phyloP scores from a whole-genome alignment of 192 early-diverging fungal species.

The Umbelopsis sp. region DNA sequence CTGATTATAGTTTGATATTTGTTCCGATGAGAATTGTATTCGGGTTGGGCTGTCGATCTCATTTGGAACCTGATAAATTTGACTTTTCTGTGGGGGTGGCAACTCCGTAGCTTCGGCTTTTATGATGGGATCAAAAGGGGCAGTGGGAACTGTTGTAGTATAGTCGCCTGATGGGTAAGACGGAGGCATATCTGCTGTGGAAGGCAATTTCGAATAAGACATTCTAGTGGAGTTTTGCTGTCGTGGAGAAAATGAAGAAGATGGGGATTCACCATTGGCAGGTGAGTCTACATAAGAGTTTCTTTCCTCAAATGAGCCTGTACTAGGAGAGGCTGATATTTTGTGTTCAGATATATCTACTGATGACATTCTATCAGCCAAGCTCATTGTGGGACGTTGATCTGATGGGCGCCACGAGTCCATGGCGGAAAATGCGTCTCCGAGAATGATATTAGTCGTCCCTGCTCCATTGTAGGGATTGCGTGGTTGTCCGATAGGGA shows the following conservation, averaged over 20 bases:
- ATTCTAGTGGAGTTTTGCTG: background rate
- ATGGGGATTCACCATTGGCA: background rate
- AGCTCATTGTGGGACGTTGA: conserved; percentile 20
- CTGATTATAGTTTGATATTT: conserved; percentile 19
- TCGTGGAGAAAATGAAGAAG: background rate
- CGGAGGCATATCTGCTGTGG: background rate
- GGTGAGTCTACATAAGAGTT: conserved; percentile 6
- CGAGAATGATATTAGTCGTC: conserved; percentile 2
- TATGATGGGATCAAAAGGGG: background rate
- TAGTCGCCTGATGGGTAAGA: background rate
- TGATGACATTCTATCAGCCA: background rate
- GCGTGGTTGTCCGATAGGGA: conserved; percentile 5
- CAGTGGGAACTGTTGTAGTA: background rate
- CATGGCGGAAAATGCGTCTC: conserved; percentile 20
- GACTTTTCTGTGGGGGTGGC: background rate
- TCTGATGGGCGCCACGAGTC: conserved; percentile 24
- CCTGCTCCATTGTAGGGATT: background rate
- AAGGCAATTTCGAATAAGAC: background rate
- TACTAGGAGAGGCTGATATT: background rate
- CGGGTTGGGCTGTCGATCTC: background rate
- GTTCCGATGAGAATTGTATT: background rate
- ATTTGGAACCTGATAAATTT: conserved; percentile 10
- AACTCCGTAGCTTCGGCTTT: conserved; percentile 3
- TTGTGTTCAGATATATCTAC: background rate
- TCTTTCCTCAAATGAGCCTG: background rate